A percentile compares a stretch with the other conserved stretches of the same genome.
Conservation (phyloP, 2,329 filamentous ascomycete genomes). For the Pestalotiopsis sp. region DNA sequence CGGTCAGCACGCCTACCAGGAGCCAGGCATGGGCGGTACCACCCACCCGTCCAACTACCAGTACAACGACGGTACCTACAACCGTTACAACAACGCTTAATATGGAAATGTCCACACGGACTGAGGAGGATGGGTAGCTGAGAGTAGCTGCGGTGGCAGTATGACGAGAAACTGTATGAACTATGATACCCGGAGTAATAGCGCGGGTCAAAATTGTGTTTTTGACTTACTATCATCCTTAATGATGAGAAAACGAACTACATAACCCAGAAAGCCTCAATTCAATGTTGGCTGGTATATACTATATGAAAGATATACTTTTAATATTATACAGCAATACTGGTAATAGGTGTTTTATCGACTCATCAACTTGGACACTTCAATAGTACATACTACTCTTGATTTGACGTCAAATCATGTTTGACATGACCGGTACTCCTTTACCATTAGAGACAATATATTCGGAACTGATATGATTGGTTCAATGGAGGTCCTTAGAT, state of each 20-base stretch:
- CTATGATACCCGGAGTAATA: background rate
- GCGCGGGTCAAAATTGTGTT: background rate
- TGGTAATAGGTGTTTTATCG: rapidly evolving
- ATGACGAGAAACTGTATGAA: background rate
- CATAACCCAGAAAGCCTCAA: too few species aligned
- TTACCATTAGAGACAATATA: too few species aligned
- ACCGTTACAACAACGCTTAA: background rate
- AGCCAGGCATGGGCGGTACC: slow-evolving; percentile 16
- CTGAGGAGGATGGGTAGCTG: background rate
- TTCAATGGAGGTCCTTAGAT: too few species aligned
- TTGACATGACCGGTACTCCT: too few species aligned
- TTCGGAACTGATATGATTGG: too few species aligned
- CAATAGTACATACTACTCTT: too few species aligned
- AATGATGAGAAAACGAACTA: background rate
- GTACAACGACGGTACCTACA: slow-evolving; percentile 19
- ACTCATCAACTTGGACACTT: too few species aligned
- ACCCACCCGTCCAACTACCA: slow-evolving; percentile 20
- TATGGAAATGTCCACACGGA: background rate
- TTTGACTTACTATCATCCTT: background rate
- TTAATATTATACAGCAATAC: too few species aligned
- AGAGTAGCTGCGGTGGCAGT: background rate
- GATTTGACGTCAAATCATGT: too few species aligned
- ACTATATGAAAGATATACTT: too few species aligned
- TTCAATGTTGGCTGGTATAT: too few species aligned
- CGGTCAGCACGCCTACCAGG: slow-evolving; percentile 31